These are phyloP conservation scores for Neurospora sublineolata DNA, from an alignment of 495 filamentous ascomycete species.

Conservation along the genomic window DNA sequence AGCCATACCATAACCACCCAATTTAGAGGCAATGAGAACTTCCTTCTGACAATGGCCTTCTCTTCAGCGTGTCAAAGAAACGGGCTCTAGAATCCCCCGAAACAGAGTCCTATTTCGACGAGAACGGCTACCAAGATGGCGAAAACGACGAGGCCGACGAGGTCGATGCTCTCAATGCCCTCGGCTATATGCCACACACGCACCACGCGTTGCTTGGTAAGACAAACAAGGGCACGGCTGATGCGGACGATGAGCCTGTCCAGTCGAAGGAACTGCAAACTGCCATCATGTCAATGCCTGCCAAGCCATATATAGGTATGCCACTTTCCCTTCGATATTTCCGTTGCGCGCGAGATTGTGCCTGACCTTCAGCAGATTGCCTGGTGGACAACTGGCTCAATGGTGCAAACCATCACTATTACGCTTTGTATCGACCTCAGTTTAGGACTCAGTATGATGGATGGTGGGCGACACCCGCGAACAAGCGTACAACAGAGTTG, in stretches of 20 bases:
- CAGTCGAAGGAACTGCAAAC: slow-evolving; percentile 19
- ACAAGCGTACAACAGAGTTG: slow-evolving; percentile 29
- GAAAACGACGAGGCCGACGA: slow-evolving; percentile 11
- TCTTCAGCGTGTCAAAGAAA: slow-evolving; percentile 11
- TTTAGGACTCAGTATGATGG: slow-evolving; percentile 37
- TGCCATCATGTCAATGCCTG: slow-evolving; percentile 10
- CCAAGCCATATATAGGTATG: slow-evolving; percentile 23
- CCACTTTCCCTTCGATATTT: neutral
- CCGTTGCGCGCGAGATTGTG: neutral
- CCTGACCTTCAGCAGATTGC: slow-evolving; percentile 31
- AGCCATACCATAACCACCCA: neutral
- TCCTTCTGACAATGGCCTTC: slow-evolving; percentile 2
- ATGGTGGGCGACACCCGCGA: slow-evolving; percentile 34
- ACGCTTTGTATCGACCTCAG: slow-evolving; percentile 35
- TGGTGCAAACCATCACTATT: slow-evolving; percentile 40
- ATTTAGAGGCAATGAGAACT: neutral
- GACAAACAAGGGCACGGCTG: slow-evolving; percentile 5
- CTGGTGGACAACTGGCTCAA: slow-evolving; percentile 39
- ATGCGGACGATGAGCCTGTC: slow-evolving; percentile 8
- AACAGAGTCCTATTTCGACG: slow-evolving; percentile 1
- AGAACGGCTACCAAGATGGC: slow-evolving; percentile 5
- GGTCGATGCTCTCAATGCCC: slow-evolving; percentile 18
- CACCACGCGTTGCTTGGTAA: slow-evolving; percentile 21
- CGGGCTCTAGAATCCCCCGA: slow-evolving; percentile 8
- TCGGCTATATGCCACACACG: slow-evolving; percentile 22